Base-by-base conservation (phyloP, 129 eudicot species). In the Erigeron canadensis region DNA sequence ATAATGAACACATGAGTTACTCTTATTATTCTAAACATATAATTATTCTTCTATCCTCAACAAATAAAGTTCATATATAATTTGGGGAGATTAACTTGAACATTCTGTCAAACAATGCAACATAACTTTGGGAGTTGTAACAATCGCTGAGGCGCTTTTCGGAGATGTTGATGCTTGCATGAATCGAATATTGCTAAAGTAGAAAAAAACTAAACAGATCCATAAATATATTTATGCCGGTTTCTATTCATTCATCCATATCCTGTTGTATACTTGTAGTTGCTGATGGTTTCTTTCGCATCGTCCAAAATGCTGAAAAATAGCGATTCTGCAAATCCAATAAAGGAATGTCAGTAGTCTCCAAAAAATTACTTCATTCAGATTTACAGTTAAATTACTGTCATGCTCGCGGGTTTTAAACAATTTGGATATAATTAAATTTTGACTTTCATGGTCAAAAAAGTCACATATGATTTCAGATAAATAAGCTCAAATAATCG, bases 291-390 rank as follows among this genome's bases (percentile, higher is more conserved):
- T 78, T 86, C 87, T 92, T 92, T 1, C 88, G 84, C 98, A 92
- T 92, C 5, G 91, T 87, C 98, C 98, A 92, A 83, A 92, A 89
- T 63, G 91, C 96, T 40, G 91, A 82, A 73, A 75, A 83, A 69
- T 92, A 89, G 69, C 79, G 89, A 65, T 87, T 92, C 96, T 92
- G 89, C 89, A 83, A 56, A 66, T 38, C 18, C 57, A 60, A 18
- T 10, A 42, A 71, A 16, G 13, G 44, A 7, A 58, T 44, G 23
- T 58, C 47, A 34, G 46, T 18, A 40, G 15, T 15, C 65, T 56
- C 22, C 19, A 65, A 5, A 65, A 48, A 41, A 8, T 21, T 1
- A 59, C 28, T 4, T 8, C 5, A 18, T 38, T n/a, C 10, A 41
- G 34, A 16, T 6, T 6, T 28, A 63, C 63, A 23, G 8, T 7